A percentile compares a stretch with the other conserved stretches of the same genome.
Evolutionary conservation across 2,329 filamentous ascomycete species (phyloP).

Genomic region (Aspergillus pseudoterreus): DNA sequence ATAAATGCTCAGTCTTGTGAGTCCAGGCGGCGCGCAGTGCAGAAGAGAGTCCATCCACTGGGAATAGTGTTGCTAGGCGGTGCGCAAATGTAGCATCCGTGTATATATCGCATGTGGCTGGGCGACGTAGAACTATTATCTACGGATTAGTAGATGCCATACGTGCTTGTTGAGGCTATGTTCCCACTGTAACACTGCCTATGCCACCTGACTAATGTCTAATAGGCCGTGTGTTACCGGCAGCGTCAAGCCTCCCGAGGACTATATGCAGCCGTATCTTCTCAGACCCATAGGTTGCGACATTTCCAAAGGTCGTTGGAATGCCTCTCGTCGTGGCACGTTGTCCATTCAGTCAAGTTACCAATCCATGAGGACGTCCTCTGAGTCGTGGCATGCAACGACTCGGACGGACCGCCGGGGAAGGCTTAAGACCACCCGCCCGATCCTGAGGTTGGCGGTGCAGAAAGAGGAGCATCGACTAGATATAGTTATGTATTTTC

Average conservation of each 20-base stretch:
- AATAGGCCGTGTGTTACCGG: conserved; percentile 83
- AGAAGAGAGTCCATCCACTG: too few relatives aligned
- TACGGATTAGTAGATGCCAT: neutral
- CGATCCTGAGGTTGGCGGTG: neutral
- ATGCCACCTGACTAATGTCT: conserved; percentile 56
- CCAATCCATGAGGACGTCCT: too few relatives aligned
- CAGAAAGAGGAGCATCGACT: too few relatives aligned
- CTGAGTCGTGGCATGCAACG: conserved; percentile 3
- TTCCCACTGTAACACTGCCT: conserved; percentile 67
- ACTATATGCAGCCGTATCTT: conserved; percentile 75
- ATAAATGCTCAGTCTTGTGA: too few relatives aligned
- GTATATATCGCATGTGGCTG: too few relatives aligned
- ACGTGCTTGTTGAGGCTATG: neutral
- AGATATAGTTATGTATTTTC: too few relatives aligned
- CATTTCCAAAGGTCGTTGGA: neutral
- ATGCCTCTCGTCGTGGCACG: conserved; percentile 8
- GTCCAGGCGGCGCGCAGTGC: too few relatives aligned
- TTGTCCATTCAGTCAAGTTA: neutral
- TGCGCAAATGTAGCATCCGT: too few relatives aligned
- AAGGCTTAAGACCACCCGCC: neutral
- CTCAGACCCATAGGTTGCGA: conserved; percentile 53
- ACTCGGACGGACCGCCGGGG: neutral
- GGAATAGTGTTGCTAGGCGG: too few relatives aligned
- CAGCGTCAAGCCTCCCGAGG: conserved; percentile 73
- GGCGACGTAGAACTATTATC: too few relatives aligned